These are phyloP conservation scores for Podospora fimiseda DNA, from an alignment of 495 filamentous ascomycete genomes.

Conservation along the genomic window DNA sequence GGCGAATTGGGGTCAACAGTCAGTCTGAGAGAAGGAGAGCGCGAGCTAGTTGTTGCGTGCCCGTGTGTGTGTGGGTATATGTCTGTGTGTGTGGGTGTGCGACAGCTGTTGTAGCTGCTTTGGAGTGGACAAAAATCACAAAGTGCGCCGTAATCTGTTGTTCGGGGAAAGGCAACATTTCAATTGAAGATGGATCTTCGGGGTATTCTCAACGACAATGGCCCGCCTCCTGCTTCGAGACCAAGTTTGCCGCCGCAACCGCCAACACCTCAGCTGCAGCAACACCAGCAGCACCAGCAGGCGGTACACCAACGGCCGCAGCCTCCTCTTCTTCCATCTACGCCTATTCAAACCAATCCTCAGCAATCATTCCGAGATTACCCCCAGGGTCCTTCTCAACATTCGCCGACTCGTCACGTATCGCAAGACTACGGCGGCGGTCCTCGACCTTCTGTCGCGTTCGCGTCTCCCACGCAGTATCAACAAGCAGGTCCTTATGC, in stretches of 20 bases:
- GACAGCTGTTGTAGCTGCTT: not conserved
- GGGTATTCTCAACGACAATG: constrained; percentile 47
- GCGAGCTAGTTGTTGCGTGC: not conserved
- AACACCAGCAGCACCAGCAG: constrained; percentile 21
- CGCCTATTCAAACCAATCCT: constrained; percentile 38
- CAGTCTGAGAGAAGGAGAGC: not conserved
- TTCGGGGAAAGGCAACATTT: not conserved
- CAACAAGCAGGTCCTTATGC: constrained; percentile 31
- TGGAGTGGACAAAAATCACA: not conserved
- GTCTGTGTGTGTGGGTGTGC: no score
- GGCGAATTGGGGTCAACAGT: constrained; percentile 2
- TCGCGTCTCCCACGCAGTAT: constrained; percentile 34
- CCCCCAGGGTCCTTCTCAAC: constrained; percentile 27
- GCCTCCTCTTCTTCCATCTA: constrained; percentile 40
- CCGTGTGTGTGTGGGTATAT: no score
- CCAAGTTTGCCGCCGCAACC: constrained; percentile 17
- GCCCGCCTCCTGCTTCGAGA: constrained; percentile 21
- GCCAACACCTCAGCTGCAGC: constrained; percentile 20
- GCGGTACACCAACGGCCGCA: constrained; percentile 13
- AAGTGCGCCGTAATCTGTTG: not conserved
- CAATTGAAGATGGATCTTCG: constrained; percentile 48
- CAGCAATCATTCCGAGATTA: constrained; percentile 44
- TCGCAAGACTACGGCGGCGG: constrained; percentile 37
- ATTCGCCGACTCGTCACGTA: constrained; percentile 34
- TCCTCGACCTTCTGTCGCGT: constrained; percentile 25